Percentiles rank a stretch among this genome's conserved stretches.
phyloP scores from a whole-genome alignment of 2,329 filamentous ascomycete genomes.

The Trichoderma breve region DNA sequence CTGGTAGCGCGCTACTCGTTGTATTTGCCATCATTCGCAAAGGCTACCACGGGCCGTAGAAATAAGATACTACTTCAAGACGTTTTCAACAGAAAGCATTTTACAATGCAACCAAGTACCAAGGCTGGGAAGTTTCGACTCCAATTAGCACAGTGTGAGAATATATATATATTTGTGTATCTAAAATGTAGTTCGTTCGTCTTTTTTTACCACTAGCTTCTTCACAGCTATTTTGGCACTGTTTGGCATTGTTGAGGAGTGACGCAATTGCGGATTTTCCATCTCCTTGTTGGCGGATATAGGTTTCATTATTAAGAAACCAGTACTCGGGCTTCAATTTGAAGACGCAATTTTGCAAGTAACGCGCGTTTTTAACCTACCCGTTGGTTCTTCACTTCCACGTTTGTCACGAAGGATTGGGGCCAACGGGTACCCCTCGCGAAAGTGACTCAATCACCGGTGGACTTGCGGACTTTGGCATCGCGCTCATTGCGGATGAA shows the following conservation, averaged over 20 bases:
- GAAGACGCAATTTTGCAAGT: not conserved
- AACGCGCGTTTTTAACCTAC: not conserved
- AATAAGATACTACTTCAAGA: not conserved
- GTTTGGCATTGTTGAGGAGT: not conserved
- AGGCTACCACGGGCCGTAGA: not conserved
- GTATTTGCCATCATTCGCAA: not conserved
- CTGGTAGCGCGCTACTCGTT: not conserved
- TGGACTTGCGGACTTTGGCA: not conserved
- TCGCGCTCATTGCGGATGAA: not conserved
- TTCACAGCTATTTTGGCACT: not conserved
- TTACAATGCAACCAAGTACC: not conserved
- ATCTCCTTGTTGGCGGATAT: not conserved
- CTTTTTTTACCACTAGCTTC: not conserved
- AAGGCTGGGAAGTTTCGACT: not conserved
- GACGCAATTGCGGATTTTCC: not conserved
- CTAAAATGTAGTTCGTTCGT: not conserved
- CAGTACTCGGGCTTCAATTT: not conserved
- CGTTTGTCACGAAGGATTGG: not conserved
- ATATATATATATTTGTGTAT: not conserved
- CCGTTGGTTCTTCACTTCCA: not conserved
- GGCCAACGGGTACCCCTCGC: not conserved
- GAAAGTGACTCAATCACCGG: not conserved
- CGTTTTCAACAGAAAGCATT: not conserved
- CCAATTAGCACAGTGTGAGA: not conserved
- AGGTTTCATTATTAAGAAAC: not conserved